Evolutionary conservation across 1,284 basidiomycete genomes (phyloP).

Genomic region (Vanrija sp.): DNA sequence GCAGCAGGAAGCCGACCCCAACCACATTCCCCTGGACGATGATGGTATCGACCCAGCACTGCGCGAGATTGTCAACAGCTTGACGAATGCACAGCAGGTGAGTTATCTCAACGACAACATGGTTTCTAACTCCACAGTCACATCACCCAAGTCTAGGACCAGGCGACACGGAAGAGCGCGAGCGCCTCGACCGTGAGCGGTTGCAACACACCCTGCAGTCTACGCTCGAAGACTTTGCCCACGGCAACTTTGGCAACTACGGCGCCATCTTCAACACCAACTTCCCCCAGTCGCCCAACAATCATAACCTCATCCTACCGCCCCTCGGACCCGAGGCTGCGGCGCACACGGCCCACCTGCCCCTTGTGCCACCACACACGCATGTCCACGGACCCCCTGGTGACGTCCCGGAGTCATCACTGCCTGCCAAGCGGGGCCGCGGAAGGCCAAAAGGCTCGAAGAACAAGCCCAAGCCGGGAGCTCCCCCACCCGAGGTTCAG

Average conservation of each 20-base stretch:
- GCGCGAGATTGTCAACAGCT: constrained; percentile 44
- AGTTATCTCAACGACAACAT: constrained; percentile 1
- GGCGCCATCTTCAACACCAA: constrained; percentile 17
- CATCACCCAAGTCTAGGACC: constrained; percentile 5
- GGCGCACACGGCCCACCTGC: not conserved
- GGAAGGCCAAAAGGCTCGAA: constrained; percentile 44
- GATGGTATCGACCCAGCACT: constrained; percentile 44
- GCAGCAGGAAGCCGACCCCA: not conserved
- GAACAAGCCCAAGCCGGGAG: constrained; percentile 35
- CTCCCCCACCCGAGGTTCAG: constrained; percentile 4
- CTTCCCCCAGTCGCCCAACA: constrained; percentile 14
- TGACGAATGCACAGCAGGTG: constrained; percentile 44
- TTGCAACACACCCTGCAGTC: constrained; percentile 34
- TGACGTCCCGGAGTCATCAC: not conserved
- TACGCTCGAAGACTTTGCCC: constrained; percentile 34
- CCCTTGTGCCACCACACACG: not conserved
- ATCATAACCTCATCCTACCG: constrained; percentile 11
- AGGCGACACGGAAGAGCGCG: constrained; percentile 27
- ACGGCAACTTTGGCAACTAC: constrained; percentile 12
- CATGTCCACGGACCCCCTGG: not conserved
- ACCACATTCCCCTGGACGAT: constrained; percentile 19
- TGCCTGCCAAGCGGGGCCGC: constrained; percentile 25
- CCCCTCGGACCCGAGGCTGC: not conserved
- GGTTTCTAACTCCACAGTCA: constrained; percentile 6
- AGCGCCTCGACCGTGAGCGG: constrained; percentile 31